These are phyloP conservation scores for Auricularia cornea DNA, from an alignment of 768 basidiomycete species.

Conservation along the genomic window DNA sequence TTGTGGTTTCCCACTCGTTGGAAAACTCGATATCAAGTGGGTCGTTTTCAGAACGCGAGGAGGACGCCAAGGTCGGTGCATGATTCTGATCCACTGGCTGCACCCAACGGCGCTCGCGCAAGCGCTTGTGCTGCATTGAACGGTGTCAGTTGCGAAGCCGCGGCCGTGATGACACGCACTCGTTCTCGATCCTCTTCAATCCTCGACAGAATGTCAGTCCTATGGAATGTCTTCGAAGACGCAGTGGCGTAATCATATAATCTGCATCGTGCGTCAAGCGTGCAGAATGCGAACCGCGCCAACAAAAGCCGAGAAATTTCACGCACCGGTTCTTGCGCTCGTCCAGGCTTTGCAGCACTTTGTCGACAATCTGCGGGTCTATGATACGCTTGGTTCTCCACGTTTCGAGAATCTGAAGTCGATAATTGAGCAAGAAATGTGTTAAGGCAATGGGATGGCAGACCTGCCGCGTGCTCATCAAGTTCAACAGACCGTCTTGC, in stretches of 20 bases:
- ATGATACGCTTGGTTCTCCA: constrained; percentile 83
- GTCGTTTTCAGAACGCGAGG: neutral
- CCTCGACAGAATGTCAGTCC: constrained; percentile 41
- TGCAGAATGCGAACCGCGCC: no score
- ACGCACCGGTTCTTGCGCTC: constrained; percentile 29
- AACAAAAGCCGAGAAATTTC: neutral
- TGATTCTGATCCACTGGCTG: constrained; percentile 39
- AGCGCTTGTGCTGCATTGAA: constrained; percentile 56
- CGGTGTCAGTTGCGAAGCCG: neutral
- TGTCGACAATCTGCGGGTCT: constrained; percentile 69
- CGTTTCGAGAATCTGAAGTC: constrained; percentile 72
- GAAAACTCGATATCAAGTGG: constrained; percentile 75
- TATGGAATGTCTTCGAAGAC: constrained; percentile 7
- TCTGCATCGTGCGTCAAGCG: neutral
- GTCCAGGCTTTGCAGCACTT: constrained; percentile 50
- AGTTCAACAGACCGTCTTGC: constrained; percentile 80
- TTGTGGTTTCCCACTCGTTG: constrained; percentile 83
- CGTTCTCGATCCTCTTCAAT: constrained; percentile 91
- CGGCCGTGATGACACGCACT: constrained; percentile 15
- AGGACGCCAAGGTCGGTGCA: neutral
- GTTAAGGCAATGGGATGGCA: constrained; percentile 10
- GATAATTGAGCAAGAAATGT: neutral
- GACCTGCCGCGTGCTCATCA: constrained; percentile 82
- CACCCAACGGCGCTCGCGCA: constrained; percentile 89
- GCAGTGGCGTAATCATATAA: neutral